Conservation (phyloP, 768 basidiomycete species). For the Tulasnella sp. region DNA sequence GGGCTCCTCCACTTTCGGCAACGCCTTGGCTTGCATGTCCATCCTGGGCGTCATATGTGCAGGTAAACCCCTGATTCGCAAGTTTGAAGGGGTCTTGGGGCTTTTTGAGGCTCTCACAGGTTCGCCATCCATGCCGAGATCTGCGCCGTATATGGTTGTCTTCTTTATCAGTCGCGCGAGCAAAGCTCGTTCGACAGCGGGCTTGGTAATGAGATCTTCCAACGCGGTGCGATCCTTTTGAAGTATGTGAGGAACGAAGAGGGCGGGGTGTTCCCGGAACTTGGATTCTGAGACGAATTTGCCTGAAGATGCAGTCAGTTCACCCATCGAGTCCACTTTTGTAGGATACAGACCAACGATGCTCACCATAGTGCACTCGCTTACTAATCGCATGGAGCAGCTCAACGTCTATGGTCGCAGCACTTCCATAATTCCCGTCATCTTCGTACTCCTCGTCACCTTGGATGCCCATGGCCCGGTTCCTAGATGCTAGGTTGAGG, state of each 20-base stretch:
- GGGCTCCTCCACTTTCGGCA: slow-evolving; percentile 19
- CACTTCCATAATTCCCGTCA: slow-evolving; percentile 96
- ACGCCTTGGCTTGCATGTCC: slow-evolving; percentile 1
- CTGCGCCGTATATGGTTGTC: slow-evolving; percentile 62
- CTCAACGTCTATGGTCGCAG: slow-evolving; percentile 90
- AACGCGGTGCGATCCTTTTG: slow-evolving; percentile 66
- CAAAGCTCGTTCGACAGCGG: slow-evolving; percentile 82
- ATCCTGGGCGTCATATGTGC: neutral
- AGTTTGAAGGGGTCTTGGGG: neutral
- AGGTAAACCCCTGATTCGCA: neutral
- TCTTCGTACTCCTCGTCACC: slow-evolving; percentile 70
- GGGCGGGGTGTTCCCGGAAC: slow-evolving; percentile 73
- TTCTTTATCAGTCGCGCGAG: slow-evolving; percentile 81
- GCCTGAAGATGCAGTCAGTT: slow-evolving; percentile 39
- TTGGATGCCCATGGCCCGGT: slow-evolving; percentile 54
- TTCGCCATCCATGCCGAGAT: slow-evolving; percentile 63
- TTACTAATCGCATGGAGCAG: slow-evolving; percentile 97
- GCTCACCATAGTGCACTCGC: slow-evolving; percentile 91
- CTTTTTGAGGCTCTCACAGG: slow-evolving; percentile 27
- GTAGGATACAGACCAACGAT: neutral
- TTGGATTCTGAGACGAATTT: slow-evolving; percentile 99
- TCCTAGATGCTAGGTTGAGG: slow-evolving; percentile 48
- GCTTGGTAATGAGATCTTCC: slow-evolving; percentile 88
- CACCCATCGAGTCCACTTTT: neutral
- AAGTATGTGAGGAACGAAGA: slow-evolving; percentile 87